phyloP scores from a whole-genome alignment of 2,329 filamentous ascomycete genomes.

The Eurotiales sp. region DNA sequence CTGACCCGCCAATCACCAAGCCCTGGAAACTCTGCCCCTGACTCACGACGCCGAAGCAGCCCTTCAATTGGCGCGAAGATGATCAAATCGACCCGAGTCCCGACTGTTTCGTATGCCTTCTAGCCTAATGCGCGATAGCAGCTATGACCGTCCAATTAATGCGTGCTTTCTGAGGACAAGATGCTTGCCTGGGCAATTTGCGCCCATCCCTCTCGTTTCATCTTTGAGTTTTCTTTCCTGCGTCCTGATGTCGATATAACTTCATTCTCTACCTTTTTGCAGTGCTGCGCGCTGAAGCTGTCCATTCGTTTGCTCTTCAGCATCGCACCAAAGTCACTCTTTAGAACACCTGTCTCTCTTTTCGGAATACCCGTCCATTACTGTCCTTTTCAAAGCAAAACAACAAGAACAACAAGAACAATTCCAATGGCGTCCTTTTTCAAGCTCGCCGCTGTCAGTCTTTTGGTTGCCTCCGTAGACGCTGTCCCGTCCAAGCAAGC shows the following conservation, averaged over 20 bases:
- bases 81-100: background rate
- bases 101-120: conserved; percentile 1
- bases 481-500: background rate
- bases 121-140: conserved; percentile 2
- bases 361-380: background rate
- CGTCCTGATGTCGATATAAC: conserved; percentile 9
- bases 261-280: background rate
- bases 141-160: conserved; percentile 1
- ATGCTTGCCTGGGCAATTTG: too few species aligned
- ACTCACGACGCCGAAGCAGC: background rate
- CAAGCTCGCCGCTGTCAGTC: conserved; percentile 1
- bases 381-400: conserved; percentile 1
- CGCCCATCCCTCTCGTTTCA: conserved; percentile 2
- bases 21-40: background rate
- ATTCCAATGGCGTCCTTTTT: conserved; percentile 1
- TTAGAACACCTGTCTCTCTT: background rate
- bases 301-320: conserved; percentile 5
- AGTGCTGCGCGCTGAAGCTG: conserved; percentile 6
- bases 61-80: background rate
- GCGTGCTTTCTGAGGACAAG: background rate
- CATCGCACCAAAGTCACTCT: conserved; percentile 4
- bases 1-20: background rate
- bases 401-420: background rate
- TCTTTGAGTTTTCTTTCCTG: background rate
- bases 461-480: background rate